Evolutionary conservation across 2,329 filamentous ascomycete species (phyloP).

Genomic region (Dothideomycetes sp.): DNA sequence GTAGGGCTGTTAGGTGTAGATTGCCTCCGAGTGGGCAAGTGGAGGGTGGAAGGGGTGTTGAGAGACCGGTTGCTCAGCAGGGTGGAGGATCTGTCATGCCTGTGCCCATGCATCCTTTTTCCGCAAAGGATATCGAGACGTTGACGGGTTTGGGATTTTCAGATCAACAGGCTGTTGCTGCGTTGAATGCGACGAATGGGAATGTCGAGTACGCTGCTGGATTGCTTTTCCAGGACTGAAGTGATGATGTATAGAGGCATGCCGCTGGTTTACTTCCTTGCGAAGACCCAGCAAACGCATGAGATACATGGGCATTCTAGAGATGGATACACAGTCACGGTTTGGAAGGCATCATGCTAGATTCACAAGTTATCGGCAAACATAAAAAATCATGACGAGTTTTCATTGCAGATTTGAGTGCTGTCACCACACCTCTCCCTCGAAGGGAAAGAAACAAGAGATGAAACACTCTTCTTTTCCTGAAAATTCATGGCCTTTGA

Average conservation of each 20-base stretch:
- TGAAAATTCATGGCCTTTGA: conserved; percentile 10
- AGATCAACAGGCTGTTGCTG: conserved; percentile 37
- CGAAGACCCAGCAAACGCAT: too few relatives aligned
- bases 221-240: conserved; percentile 35
- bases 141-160: conserved; percentile 39
- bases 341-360: background rate
- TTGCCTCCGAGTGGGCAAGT: conserved; percentile 18
- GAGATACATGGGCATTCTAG: background rate
- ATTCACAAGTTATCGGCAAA: too few relatives aligned
- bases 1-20: conserved; percentile 31
- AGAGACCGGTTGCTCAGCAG: conserved; percentile 26
- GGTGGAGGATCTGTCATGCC: conserved; percentile 16
- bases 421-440: conserved; percentile 4
- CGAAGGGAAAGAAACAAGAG: too few relatives aligned
- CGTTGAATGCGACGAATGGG: conserved; percentile 40
- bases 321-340: background rate
- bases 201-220: conserved; percentile 42
- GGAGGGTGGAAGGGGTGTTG: conserved; percentile 15
- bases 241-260: too few relatives aligned
- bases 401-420: conserved; percentile 7
- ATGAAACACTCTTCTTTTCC: too few relatives aligned
- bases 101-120: conserved; percentile 30
- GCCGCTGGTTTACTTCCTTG: too few relatives aligned
- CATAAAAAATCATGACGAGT: conserved; percentile 5
- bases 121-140: conserved; percentile 33